Evolutionary conservation across 306 rosid species (phyloP).

Genomic region (Geum urbanum): DNA sequence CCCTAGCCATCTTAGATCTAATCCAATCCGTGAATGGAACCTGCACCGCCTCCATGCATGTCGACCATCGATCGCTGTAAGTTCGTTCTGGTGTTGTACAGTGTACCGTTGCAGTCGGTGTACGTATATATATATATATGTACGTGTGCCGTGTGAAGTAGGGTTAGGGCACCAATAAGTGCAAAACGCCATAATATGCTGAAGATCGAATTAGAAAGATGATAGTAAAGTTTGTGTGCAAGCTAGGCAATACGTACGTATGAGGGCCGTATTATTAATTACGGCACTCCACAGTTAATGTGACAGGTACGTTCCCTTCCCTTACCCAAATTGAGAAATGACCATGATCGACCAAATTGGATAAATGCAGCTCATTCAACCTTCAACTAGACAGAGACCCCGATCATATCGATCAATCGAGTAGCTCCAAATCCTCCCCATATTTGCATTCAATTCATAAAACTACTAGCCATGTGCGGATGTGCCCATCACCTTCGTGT

Average conservation of each 20-base stretch:
- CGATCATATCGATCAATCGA: neutral
- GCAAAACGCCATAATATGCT: neutral
- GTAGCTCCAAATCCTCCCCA: conserved; percentile 28
- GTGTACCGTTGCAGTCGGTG: neutral
- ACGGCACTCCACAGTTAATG: conserved; percentile 2
- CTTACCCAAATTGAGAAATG: neutral
- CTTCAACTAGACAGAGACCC: no score
- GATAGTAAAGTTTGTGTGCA: neutral
- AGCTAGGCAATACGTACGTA: neutral
- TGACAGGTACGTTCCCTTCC: neutral
- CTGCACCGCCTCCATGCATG: neutral
- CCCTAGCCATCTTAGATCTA: neutral
- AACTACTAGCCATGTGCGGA: conserved; percentile 9
- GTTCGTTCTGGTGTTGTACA: no score
- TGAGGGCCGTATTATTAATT: neutral
- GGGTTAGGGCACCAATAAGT: conserved; percentile 14
- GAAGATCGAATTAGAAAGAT: neutral
- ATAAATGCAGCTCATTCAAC: no score
- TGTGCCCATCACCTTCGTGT: neutral
- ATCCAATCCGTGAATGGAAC: neutral
- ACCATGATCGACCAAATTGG: neutral
- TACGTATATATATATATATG: no score
- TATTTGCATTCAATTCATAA: conserved; percentile 31
- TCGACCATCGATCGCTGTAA: neutral
- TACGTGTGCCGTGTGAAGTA: neutral